phyloP scores from a whole-genome alignment of 2,329 filamentous ascomycete genomes.

The Claviceps humidiphila region DNA sequence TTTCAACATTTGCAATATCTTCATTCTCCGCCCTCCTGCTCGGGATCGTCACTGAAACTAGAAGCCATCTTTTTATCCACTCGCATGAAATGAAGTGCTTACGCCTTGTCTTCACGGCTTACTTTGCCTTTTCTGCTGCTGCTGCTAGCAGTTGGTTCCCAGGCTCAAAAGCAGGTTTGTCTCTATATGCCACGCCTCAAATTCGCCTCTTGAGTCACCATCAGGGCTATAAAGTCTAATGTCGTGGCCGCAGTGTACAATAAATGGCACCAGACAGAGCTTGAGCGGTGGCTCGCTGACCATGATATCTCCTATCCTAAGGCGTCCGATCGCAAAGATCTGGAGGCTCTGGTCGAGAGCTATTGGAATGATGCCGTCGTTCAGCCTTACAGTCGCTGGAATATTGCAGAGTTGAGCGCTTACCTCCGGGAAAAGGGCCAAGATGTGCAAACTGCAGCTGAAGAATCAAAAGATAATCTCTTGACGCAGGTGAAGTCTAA shows the following conservation, averaged over 20 bases:
- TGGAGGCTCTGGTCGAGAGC: slow-evolving; percentile 78
- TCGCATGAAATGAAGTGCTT: slow-evolving; percentile 67
- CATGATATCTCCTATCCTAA: slow-evolving; percentile 84
- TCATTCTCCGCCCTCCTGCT: background rate
- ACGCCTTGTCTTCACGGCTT: slow-evolving; percentile 54
- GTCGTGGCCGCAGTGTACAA: slow-evolving; percentile 60
- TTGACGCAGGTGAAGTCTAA: slow-evolving; percentile 54
- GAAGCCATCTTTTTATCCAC: background rate
- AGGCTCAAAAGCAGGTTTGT: slow-evolving; percentile 61
- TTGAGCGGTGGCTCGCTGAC: slow-evolving; percentile 92
- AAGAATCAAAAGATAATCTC: slow-evolving; percentile 55
- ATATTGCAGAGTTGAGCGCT: slow-evolving; percentile 49
- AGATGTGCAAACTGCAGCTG: slow-evolving; percentile 52
- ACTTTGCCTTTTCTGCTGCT: slow-evolving; percentile 56
- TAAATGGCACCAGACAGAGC: slow-evolving; percentile 96
- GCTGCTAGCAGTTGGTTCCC: slow-evolving; percentile 71
- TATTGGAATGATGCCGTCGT: slow-evolving; percentile 77
- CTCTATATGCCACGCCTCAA: background rate
- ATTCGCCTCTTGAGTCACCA: no score
- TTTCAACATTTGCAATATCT: background rate
- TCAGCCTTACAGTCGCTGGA: slow-evolving; percentile 66
- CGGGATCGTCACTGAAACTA: background rate
- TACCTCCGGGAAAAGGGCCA: slow-evolving; percentile 62
- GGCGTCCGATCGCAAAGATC: slow-evolving; percentile 80
- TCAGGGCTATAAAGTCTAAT: background rate